Evolutionary conservation across 176 grass and related monocot species (phyloP).

Genomic region (Hsuehochloa calcarea): DNA sequence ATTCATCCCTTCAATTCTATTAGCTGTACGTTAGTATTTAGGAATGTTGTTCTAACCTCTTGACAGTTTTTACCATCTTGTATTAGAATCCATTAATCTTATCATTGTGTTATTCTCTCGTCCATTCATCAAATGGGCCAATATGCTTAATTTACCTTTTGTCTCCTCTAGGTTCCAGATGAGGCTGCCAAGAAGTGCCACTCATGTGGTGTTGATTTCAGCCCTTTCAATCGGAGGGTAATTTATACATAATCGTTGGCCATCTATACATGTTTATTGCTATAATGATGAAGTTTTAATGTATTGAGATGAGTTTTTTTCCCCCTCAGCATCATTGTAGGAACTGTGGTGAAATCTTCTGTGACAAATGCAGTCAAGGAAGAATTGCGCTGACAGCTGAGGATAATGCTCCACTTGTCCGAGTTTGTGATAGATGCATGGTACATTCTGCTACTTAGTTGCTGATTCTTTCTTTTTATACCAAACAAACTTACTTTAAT

Average conservation of each 20-base stretch:
- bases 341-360: conserved; percentile 98
- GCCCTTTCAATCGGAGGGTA: conserved; percentile 87
- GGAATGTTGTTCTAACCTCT: not conserved
- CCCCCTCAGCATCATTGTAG: conserved; percentile 83
- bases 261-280: conserved; percentile 7
- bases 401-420: conserved; percentile 85
- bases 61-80: not conserved
- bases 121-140: not conserved
- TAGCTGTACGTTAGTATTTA: not conserved
- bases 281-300: conserved; percentile 13
- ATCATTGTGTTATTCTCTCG: not conserved
- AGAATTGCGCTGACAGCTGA: conserved; percentile 90
- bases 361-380: conserved; percentile 96
- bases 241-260: conserved; percentile 29
- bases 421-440: conserved; percentile 99
- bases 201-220: conserved; percentile 82
- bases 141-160: conserved; percentile 12
- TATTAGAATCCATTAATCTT: not conserved
- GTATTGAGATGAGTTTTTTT: not conserved
- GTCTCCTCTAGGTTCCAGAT: conserved; percentile 72
- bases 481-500: not conserved
- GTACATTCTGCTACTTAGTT: conserved; percentile 35
- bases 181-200: conserved; percentile 83
- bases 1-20: not conserved
- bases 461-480: not conserved